phyloP scores from a whole-genome alignment of 1,139 yeast genomes.

The Candida mesenterica region DNA sequence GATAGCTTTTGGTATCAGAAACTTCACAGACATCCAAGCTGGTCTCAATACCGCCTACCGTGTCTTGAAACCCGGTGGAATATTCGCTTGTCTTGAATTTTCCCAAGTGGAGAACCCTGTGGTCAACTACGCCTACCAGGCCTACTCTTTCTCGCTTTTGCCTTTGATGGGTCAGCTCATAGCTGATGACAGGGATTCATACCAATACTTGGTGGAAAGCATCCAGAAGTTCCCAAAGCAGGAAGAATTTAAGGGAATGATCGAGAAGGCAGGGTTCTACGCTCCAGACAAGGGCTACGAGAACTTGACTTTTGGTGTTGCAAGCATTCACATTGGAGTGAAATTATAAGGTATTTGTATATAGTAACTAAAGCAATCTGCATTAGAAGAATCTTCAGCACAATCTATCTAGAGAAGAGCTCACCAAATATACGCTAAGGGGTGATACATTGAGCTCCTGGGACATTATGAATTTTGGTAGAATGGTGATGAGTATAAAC shows the following conservation, averaged over 20 bases:
- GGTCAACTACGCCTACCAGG: conserved; percentile 73
- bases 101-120: conserved; percentile 84
- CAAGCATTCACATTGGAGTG: conserved; percentile 94
- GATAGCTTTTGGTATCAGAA: conserved; percentile 95
- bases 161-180: conserved; percentile 96
- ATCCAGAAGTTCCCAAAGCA: conserved; percentile 90
- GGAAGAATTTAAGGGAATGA: conserved; percentile 88
- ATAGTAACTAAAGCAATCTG: neutral
- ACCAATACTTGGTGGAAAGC: conserved; percentile 93
- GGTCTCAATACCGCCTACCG: conserved; percentile 93
- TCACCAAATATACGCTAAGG: neutral
- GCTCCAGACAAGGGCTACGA: conserved; percentile 88
- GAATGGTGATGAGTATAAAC: no score
- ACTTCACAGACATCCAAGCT: conserved; percentile 90
- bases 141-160: conserved; percentile 82
- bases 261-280: conserved; percentile 91
- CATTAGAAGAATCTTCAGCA: conserved; percentile 18
- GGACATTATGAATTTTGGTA: no score
- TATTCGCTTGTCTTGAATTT: conserved; percentile 93
- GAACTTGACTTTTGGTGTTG: conserved; percentile 93
- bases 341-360: conserved; percentile 45
- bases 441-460: neutral
- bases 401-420: conserved; percentile 3
- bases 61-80: conserved; percentile 97
- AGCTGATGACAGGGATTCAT: conserved; percentile 93